These are phyloP conservation scores for Lepidium aucheri DNA, from an alignment of 345 rosid species.

Conservation along the genomic window DNA sequence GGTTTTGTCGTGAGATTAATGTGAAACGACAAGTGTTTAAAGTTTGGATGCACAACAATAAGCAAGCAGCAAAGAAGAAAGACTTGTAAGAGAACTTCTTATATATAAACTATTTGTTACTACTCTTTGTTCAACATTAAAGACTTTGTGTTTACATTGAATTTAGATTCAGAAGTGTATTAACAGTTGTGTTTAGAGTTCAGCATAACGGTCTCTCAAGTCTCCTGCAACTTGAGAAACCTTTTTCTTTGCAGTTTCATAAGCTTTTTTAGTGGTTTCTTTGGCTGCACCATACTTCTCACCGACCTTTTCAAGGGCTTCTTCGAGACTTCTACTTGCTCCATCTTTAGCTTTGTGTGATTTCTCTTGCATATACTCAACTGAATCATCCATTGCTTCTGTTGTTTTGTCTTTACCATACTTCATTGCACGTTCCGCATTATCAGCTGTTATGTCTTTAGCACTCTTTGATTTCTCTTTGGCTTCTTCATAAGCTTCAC, in stretches of 20 bases:
- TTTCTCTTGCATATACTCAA: conserved; percentile 22
- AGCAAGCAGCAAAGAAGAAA: conserved; percentile 30
- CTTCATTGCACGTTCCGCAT: conserved; percentile 8
- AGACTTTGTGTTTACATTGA: background rate
- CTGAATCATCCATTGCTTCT: conserved; percentile 15
- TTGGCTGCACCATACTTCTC: conserved; percentile 1
- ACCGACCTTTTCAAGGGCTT: conserved; percentile 19
- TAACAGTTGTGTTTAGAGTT: background rate
- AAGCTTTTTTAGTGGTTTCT: conserved; percentile 17
- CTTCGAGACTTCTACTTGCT: conserved; percentile 4
- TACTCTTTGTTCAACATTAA: background rate
- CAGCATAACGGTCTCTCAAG: conserved; percentile 30
- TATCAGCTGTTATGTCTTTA: conserved; percentile 21
- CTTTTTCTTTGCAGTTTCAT: conserved; percentile 46
- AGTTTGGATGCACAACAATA: conserved; percentile 88
- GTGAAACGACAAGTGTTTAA: conserved; percentile 55
- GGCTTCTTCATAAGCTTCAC: conserved; percentile 17
- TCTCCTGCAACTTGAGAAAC: conserved; percentile 39
- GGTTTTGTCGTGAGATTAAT: conserved; percentile 42
- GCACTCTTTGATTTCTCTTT: conserved; percentile 16
- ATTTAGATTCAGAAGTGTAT: background rate
- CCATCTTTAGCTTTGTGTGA: conserved; percentile 10
- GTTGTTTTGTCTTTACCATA: conserved; percentile 25
- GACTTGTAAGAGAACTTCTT: conserved; percentile 10
- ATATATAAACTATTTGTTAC: background rate